Conservation (phyloP, 2,329 filamentous ascomycete species). For the Fusarium austroafricanum region DNA sequence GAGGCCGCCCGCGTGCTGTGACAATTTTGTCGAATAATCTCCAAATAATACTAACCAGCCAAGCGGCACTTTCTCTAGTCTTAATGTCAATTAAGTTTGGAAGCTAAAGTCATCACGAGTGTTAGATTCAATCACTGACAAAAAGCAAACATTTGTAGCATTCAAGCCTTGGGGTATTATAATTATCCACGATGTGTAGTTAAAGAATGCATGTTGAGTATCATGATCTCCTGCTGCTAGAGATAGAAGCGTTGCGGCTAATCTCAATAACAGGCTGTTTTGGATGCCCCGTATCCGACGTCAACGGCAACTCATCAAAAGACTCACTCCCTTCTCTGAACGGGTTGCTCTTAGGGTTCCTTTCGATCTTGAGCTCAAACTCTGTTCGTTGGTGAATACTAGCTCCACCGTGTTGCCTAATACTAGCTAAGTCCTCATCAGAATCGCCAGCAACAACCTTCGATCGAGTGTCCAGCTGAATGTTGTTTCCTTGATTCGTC, state of each 20-base stretch:
- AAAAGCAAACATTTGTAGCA: too few relatives aligned
- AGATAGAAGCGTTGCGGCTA: constrained; percentile 15
- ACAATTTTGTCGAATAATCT: too few relatives aligned
- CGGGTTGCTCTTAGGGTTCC: constrained; percentile 5
- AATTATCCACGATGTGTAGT: not conserved
- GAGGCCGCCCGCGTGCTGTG: too few relatives aligned
- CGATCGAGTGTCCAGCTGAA: constrained; percentile 37
- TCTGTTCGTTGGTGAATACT: constrained; percentile 41
- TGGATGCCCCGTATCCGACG: constrained; percentile 37
- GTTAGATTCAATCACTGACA: too few relatives aligned
- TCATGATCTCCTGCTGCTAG: constrained; percentile 24
- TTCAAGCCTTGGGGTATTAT: not conserved
- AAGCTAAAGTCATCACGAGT: too few relatives aligned
- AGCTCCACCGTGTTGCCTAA: not conserved
- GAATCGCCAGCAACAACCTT: constrained; percentile 40
- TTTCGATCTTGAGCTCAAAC: constrained; percentile 40
- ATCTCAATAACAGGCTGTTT: constrained; percentile 21
- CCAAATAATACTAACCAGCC: too few relatives aligned
- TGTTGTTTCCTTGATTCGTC: constrained; percentile 18
- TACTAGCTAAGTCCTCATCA: constrained; percentile 18
- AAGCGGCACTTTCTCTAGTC: too few relatives aligned
- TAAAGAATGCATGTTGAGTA: not conserved
- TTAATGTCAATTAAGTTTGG: too few relatives aligned
- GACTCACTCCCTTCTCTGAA: not conserved
- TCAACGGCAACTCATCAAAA: constrained; percentile 37